Evolutionary conservation across 768 basidiomycete species (phyloP).

Genomic region (Boletus speciosus): DNA sequence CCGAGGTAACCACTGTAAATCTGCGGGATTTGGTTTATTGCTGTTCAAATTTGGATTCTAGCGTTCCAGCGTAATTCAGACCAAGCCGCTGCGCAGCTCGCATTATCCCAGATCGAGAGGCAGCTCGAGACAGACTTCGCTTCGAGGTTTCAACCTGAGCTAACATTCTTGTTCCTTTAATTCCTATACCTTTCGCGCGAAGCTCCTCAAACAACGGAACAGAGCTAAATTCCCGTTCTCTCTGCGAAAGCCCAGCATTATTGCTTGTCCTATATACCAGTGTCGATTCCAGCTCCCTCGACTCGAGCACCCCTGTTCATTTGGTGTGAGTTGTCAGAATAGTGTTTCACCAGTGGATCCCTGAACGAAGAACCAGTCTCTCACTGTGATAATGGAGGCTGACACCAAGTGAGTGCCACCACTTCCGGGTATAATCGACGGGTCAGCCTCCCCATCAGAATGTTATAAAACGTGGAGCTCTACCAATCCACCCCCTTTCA

Average conservation of each 20-base stretch:
- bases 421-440: no score
- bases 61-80: no score
- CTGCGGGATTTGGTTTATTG: no score
- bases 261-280: background rate
- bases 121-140: background rate
- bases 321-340: background rate
- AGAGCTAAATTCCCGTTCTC: background rate
- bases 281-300: background rate
- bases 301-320: background rate
- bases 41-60: no score
- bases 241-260: no score
- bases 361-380: background rate
- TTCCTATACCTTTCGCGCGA: background rate
- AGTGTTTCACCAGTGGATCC: background rate
- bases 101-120: no score
- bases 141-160: background rate
- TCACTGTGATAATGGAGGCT: background rate
- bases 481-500: background rate
- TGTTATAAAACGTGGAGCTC: background rate
- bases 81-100: no score
- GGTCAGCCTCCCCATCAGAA: slow-evolving; percentile 10
- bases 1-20: no score
- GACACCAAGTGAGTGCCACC: background rate
- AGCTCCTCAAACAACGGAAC: background rate
- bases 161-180: background rate